Evolutionary conservation across 1,284 basidiomycete genomes (phyloP).

Genomic region (Jaminaea rosea): DNA sequence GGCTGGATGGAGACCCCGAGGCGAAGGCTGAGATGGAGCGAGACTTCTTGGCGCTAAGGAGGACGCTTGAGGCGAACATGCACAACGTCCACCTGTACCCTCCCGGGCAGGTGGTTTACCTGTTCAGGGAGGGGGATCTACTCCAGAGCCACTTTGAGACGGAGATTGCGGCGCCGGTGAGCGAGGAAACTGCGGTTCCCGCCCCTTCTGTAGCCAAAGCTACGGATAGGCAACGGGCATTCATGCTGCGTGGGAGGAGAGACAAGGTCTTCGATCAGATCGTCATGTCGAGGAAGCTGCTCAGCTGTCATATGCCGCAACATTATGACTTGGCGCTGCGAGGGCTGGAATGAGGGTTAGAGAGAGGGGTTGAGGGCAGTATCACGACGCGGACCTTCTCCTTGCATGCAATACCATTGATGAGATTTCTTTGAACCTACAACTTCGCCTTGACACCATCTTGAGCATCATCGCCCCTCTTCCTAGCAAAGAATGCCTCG

Average conservation of each 20-base stretch:
- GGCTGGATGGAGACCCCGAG: conserved; percentile 2
- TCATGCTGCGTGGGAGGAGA: conserved; percentile 5
- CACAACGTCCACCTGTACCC: conserved; percentile 64
- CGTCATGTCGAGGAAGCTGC: conserved; percentile 69
- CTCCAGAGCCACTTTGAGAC: background rate
- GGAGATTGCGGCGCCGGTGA: background rate
- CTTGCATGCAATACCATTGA: no score
- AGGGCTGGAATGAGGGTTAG: no score
- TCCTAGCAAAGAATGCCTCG: no score
- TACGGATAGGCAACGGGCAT: background rate
- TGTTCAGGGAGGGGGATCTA: conserved; percentile 61
- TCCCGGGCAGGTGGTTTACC: conserved; percentile 69
- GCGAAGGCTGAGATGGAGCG: conserved; percentile 10
- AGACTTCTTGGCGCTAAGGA: conserved; percentile 58
- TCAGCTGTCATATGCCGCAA: conserved; percentile 62
- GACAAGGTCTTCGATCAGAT: conserved; percentile 66
- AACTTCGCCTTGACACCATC: no score
- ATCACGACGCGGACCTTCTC: no score
- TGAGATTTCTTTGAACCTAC: no score
- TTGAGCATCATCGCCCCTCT: no score
- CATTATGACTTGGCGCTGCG: conserved; percentile 49
- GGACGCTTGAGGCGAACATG: conserved; percentile 78
- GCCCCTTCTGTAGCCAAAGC: conserved; percentile 14
- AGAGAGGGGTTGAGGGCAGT: no score
- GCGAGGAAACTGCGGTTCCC: background rate